A percentile compares a stretch with the other conserved stretches of the same genome.
phyloP scores from a whole-genome alignment of 306 rosid species.

The Prunus kanzakura region DNA sequence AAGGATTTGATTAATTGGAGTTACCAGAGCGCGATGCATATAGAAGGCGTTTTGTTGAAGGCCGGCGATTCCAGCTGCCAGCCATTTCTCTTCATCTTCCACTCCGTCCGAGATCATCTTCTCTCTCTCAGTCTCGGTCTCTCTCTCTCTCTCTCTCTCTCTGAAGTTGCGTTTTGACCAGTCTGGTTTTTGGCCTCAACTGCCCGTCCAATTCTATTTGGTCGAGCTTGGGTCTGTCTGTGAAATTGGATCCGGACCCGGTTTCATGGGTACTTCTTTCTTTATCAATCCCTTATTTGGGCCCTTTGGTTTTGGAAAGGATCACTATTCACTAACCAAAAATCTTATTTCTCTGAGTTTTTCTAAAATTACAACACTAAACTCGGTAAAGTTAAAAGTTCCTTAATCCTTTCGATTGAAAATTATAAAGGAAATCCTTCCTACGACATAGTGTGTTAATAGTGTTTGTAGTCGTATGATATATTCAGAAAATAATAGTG shows the following conservation, averaged over 20 bases:
- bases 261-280: not conserved
- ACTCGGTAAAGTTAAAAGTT: no score
- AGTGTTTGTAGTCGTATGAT: no score
- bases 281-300: not conserved
- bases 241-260: slow-evolving; percentile 8
- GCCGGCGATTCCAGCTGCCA: slow-evolving; percentile 95
- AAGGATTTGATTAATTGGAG: slow-evolving; percentile 13
- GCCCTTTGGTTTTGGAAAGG: not conserved
- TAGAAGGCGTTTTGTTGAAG: slow-evolving; percentile 95
- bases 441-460: no score
- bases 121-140: slow-evolving; percentile 13
- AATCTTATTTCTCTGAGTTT: no score
- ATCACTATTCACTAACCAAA: no score
- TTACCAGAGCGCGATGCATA: slow-evolving; percentile 98
- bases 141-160: not conserved
- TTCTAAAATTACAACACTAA: no score
- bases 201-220: slow-evolving; percentile 18
- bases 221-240: not conserved
- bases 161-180: slow-evolving; percentile 18
- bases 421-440: no score
- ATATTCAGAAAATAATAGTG: no score
- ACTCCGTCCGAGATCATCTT: slow-evolving; percentile 74
- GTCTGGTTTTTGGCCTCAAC: slow-evolving; percentile 20
- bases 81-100: slow-evolving; percentile 92
- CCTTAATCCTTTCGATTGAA: no score